A percentile compares a stretch with the other conserved stretches of the same genome.
Conservation (phyloP, 176 grass and related monocot genomes). For the Bolboschoenus planiculmis region DNA sequence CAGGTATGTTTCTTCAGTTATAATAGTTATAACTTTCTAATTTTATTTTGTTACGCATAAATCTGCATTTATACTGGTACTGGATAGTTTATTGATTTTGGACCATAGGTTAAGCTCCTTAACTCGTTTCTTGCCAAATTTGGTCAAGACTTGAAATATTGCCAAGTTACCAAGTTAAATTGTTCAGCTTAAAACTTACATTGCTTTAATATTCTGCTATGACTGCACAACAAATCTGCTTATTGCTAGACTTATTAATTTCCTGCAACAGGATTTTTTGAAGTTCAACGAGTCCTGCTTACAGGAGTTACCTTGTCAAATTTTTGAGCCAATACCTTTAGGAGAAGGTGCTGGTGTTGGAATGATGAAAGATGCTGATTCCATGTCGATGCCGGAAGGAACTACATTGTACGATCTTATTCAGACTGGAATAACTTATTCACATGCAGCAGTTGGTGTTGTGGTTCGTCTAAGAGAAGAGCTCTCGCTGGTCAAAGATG, state of each 20-base stretch:
- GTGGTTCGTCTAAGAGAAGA: constrained; percentile 72
- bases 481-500: constrained; percentile 78
- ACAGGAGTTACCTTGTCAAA: constrained; percentile 77
- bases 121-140: neutral
- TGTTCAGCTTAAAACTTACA: neutral
- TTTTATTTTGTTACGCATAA: neutral
- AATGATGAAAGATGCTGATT: constrained; percentile 74
- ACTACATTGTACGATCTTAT: constrained; percentile 92
- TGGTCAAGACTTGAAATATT: neutral
- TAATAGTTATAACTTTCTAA: neutral
- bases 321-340: constrained; percentile 65
- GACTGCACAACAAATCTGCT: neutral
- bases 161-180: neutral
- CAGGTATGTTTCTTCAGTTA: constrained; percentile 39
- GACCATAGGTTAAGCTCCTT: neutral
- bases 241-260: neutral
- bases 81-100: neutral
- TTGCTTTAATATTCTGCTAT: neutral
- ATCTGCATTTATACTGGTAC: neutral
- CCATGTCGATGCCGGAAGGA: constrained; percentile 88
- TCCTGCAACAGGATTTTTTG: constrained; percentile 61
- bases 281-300: constrained; percentile 76
- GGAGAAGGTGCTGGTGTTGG: constrained; percentile 95
- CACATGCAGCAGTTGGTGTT: constrained; percentile 74
- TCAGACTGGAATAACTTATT: constrained; percentile 86